Evolutionary conservation across 345 rosid genomes (phyloP), one percentile per base, ranked within the genome.

Genomic region (Aethionema arabicum): DNA sequence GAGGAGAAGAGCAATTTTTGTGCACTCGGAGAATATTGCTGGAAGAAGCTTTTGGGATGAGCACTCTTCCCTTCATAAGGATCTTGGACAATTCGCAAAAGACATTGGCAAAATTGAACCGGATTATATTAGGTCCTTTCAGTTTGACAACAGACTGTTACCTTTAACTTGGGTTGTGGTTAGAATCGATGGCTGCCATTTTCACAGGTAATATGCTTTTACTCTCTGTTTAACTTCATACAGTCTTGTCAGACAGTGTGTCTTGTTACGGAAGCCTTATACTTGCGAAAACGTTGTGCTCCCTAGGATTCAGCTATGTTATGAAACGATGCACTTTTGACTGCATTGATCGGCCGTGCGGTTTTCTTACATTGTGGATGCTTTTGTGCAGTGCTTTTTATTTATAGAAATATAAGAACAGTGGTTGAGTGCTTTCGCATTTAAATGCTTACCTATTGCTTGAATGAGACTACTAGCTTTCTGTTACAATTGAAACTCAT

Each of bases 141-240:
- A 73, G 68, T 87, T 79, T 52, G 93, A 89, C 67, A 84, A 68
- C 73, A 92, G 82, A 69, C 54, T 89, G 82, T 76, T 89, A 82
- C 90, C 86, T 51, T 80, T 74, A 46, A 84, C 88, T 40, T 92
- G 96, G 93, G 76, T 85, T 21, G 85, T 92, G 43, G 67, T 92
- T 59, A 81, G 98, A 73, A 82, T 89, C 68, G 98, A 92, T 70
- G 98, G 98, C 64, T 87, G 91, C 69, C 95, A 92, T 68, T 92
- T 92, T 79, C 98, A 92, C 84, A 82, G 95, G 96, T 86, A 76
- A 77, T 15, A 4, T 29, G 48, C 31, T 54, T n/a, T 61, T 21
- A 14, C 13, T 33, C 9, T 52, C 13, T n/a, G 45, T 41, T 51
- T 45, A 8, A 8, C 29, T 36, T 67, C 58, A 0, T 21, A 9